Evolutionary conservation across 371 early-diverging fungal species (phyloP).

Genomic region (Mortierella sp.): DNA sequence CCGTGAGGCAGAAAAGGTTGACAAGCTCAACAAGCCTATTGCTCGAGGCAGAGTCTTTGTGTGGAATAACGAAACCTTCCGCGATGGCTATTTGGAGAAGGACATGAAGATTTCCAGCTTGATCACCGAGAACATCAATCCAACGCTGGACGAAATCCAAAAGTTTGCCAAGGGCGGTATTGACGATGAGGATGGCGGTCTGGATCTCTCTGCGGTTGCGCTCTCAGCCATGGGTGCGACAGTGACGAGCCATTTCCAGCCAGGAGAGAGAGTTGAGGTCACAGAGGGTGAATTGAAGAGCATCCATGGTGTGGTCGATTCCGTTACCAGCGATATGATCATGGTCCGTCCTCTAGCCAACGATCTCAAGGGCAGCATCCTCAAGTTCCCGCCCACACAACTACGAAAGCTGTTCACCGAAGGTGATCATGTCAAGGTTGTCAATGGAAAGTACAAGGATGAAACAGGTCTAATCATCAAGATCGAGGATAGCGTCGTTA

Average conservation of each 20-base stretch:
- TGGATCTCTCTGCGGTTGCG: slow-evolving; percentile 60
- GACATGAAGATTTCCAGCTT: slow-evolving; percentile 84
- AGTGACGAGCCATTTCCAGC: slow-evolving; percentile 67
- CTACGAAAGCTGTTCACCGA: slow-evolving; percentile 87
- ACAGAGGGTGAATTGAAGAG: slow-evolving; percentile 91
- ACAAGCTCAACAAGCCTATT: slow-evolving; percentile 57
- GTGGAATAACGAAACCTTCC: slow-evolving; percentile 84
- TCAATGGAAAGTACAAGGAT: slow-evolving; percentile 86
- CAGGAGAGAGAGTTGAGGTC: slow-evolving; percentile 93
- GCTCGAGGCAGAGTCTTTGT: slow-evolving; percentile 70
- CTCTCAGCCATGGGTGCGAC: slow-evolving; percentile 55
- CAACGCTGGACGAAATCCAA: slow-evolving; percentile 95
- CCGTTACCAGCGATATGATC: slow-evolving; percentile 72
- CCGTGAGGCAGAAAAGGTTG: slow-evolving; percentile 65
- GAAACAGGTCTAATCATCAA: slow-evolving; percentile 91
- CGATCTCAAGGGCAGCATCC: slow-evolving; percentile 60
- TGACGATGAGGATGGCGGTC: slow-evolving; percentile 65
- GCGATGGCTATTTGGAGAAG: slow-evolving; percentile 92
- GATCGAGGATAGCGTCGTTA: slow-evolving; percentile 81
- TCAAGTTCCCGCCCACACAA: slow-evolving; percentile 62
- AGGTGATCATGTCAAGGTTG: slow-evolving; percentile 96
- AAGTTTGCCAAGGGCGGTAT: slow-evolving; percentile 75
- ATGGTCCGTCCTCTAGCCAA: slow-evolving; percentile 67
- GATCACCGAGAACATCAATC: slow-evolving; percentile 80
- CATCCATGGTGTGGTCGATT: slow-evolving; percentile 81